A percentile compares a stretch with the other conserved stretches of the same genome.
Evolutionary conservation across 2,329 filamentous ascomycete species (phyloP).

Genomic region (Venturia asperata): DNA sequence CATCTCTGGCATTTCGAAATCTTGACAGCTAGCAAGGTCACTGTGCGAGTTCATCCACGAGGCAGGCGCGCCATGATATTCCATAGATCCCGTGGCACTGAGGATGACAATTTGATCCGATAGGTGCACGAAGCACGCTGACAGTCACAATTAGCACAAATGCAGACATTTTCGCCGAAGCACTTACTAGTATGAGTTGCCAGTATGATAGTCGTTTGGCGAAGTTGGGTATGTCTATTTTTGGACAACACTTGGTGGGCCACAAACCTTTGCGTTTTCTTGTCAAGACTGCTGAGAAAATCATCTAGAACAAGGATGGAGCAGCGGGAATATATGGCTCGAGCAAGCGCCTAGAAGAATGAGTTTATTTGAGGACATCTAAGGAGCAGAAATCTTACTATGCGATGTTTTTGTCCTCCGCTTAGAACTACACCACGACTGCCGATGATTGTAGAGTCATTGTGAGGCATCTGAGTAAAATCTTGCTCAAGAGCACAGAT

Average conservation of each 20-base stretch:
- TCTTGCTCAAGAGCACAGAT: slow-evolving; percentile 17
- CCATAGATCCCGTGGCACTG: background rate
- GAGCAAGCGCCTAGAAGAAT: slow-evolving; percentile 14
- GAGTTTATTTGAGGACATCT: background rate
- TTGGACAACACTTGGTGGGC: slow-evolving; percentile 12
- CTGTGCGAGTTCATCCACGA: background rate
- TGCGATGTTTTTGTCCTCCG: slow-evolving; percentile 20
- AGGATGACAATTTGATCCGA: slow-evolving; percentile 20
- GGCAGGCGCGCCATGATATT: slow-evolving; percentile 8
- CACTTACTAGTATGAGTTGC: slow-evolving; percentile 20
- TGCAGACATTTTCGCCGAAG: background rate
- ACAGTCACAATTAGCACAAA: background rate
- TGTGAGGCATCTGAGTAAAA: slow-evolving; percentile 12
- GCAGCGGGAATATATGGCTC: slow-evolving; percentile 20
- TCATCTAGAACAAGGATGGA: slow-evolving; percentile 19
- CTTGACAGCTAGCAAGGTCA: background rate
- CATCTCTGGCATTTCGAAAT: background rate
- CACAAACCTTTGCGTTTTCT: slow-evolving; percentile 17
- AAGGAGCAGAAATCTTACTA: background rate
- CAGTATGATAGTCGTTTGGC: slow-evolving; percentile 14
- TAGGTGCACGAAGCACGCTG: slow-evolving; percentile 15
- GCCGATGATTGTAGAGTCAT: slow-evolving; percentile 19
- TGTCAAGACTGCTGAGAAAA: slow-evolving; percentile 19
- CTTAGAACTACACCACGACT: slow-evolving; percentile 17
- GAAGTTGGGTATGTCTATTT: slow-evolving; percentile 7